These are phyloP conservation scores for Debaryomycetaceae sp. DNA, from an alignment of 1,139 yeast genomes.

Conservation along the genomic window DNA sequence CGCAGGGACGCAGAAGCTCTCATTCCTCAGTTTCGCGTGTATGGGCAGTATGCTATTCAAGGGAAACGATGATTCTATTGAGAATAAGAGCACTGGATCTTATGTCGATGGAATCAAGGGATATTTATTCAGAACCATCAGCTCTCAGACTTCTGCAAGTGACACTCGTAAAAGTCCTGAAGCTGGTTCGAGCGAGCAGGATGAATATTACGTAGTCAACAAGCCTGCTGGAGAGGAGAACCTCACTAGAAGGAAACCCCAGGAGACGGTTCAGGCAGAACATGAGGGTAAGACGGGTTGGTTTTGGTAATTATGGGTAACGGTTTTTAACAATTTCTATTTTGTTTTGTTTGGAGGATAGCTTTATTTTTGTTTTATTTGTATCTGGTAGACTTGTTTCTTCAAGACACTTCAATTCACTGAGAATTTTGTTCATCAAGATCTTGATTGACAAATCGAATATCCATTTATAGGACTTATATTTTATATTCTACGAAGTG, in stretches of 20 bases:
- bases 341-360: conserved; percentile 3
- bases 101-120: neutral
- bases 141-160: neutral
- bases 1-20: neutral
- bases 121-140: neutral
- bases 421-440: neutral
- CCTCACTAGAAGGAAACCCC: conserved; percentile 8
- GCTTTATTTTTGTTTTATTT: conserved; percentile 5
- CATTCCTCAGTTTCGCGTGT: neutral
- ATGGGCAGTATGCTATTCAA: neutral
- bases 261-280: conserved; percentile 1
- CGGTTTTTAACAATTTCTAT: conserved; percentile 9
- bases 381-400: neutral
- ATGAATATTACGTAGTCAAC: conserved; percentile 45
- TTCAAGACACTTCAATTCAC: neutral
- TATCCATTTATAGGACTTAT: neutral
- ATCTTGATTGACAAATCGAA: neutral
- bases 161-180: neutral
- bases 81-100: neutral
- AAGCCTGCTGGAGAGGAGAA: conserved; percentile 18
- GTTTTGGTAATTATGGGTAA: conserved; percentile 22
- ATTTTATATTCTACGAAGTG: neutral
- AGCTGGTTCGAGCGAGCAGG: conserved; percentile 7
- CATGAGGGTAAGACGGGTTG: conserved; percentile 21
- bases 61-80: neutral